These are phyloP conservation scores for Stenogyne calaminthoides DNA, from an alignment of 305 asterid species.

Conservation along the genomic window DNA sequence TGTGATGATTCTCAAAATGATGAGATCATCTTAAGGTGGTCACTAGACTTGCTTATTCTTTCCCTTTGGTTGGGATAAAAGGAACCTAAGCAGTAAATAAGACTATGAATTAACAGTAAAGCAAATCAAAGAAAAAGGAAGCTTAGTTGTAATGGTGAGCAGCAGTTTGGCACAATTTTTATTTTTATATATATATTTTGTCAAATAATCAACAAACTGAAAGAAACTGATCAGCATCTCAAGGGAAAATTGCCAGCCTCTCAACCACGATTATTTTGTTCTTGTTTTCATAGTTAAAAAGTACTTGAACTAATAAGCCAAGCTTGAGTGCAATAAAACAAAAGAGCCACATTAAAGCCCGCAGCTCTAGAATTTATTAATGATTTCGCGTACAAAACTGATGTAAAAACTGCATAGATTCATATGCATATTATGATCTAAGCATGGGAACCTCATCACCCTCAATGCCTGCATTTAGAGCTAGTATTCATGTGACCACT, in stretches of 20 bases:
- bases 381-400: neutral
- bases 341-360: neutral
- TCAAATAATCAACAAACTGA: neutral
- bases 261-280: neutral
- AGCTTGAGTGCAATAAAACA: neutral
- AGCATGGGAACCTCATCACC: neutral
- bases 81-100: conserved; percentile 1
- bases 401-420: neutral
- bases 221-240: conserved; percentile 8
- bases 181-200: neutral
- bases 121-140: neutral
- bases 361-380: neutral
- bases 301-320: neutral
- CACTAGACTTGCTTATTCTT: neutral
- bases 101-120: neutral
- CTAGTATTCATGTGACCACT: neutral
- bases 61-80: neutral
- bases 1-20: conserved; percentile 5
- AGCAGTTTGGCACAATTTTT: neutral
- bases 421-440: neutral
- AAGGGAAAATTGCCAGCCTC: neutral
- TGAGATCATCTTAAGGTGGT: neutral
- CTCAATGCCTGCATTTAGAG: neutral
- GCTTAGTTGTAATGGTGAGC: neutral
- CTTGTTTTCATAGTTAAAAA: neutral